Evolutionary conservation across 2,329 filamentous ascomycete species (phyloP).

Genomic region (Diaporthe eres): DNA sequence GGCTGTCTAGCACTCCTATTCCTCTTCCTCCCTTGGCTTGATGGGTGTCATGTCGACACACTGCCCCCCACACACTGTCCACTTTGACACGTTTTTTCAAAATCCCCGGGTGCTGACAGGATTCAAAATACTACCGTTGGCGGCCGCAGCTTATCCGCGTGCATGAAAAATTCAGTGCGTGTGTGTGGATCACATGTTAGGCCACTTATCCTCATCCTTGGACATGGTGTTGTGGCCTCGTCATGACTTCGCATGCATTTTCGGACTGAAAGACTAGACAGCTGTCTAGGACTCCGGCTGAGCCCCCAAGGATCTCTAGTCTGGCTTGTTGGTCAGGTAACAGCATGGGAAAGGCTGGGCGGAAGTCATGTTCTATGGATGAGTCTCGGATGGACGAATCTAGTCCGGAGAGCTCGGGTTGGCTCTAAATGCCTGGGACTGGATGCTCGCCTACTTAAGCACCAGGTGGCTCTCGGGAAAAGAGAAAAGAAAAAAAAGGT

Average conservation of each 20-base stretch:
- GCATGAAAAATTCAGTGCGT: not conserved
- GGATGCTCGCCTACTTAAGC: not conserved
- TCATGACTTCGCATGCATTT: not conserved
- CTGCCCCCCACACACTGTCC: not conserved
- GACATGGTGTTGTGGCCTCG: not conserved
- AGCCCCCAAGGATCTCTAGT: not conserved
- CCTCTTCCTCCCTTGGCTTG: not conserved
- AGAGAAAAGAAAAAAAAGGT: not conserved
- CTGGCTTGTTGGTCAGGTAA: not conserved
- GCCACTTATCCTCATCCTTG: not conserved
- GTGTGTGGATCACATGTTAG: not conserved
- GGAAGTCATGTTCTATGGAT: not conserved
- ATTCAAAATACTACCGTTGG: not conserved
- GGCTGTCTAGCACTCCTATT: not conserved
- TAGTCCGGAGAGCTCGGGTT: not conserved
- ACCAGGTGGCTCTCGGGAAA: not conserved
- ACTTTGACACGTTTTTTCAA: not conserved
- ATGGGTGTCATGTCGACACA: not conserved
- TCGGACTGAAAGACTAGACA: not conserved
- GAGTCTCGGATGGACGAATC: not conserved
- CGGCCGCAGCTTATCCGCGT: not conserved
- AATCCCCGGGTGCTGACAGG: not conserved
- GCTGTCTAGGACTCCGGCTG: not conserved
- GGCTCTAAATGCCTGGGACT: not conserved
- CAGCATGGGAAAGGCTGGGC: not conserved